Percentiles rank a stretch among this genome's conserved stretches.
These are phyloP conservation scores for Hymenoscyphus linearis DNA, from an alignment of 2,329 filamentous ascomycete species.

Conservation along the genomic window DNA sequence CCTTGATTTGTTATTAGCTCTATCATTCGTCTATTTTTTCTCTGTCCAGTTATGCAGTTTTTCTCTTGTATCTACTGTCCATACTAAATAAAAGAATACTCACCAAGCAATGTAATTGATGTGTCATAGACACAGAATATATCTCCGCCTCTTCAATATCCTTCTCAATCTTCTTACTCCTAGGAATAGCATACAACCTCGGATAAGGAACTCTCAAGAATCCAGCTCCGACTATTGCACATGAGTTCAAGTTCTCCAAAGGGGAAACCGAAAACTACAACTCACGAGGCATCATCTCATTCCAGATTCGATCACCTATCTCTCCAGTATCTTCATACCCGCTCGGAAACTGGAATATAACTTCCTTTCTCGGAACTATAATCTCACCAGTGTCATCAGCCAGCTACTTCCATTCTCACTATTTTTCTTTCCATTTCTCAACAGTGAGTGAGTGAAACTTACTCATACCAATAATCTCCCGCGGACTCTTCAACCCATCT, in stretches of 20 bases:
- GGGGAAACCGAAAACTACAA: not conserved
- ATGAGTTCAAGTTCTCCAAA: no score
- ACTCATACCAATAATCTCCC: slow-evolving; percentile 19
- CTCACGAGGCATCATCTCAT: slow-evolving; percentile 28
- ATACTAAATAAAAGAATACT: not conserved
- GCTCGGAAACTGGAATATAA: slow-evolving; percentile 26
- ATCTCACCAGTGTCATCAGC: not conserved
- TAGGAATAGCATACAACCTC: slow-evolving; percentile 26
- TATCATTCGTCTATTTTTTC: not conserved
- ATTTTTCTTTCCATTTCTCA: not conserved
- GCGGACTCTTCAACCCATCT: slow-evolving; percentile 14
- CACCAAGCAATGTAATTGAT: slow-evolving; percentile 30
- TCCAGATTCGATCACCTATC: slow-evolving; percentile 25
- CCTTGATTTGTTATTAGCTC: slow-evolving; percentile 11
- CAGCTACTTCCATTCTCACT: not conserved
- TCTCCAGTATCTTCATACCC: slow-evolving; percentile 22
- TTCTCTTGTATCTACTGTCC: no score
- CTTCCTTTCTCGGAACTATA: slow-evolving; percentile 20
- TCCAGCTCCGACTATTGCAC: slow-evolving; percentile 24
- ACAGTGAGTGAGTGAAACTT: slow-evolving; percentile 1
- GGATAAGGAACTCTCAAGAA: slow-evolving; percentile 27
- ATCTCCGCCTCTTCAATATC: slow-evolving; percentile 25
- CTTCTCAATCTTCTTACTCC: slow-evolving; percentile 22
- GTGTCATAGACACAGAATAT: slow-evolving; percentile 28
- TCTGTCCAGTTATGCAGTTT: no score